Base-by-base conservation (phyloP, 495 filamentous ascomycete species). In the Penicillium riverlandense region DNA sequence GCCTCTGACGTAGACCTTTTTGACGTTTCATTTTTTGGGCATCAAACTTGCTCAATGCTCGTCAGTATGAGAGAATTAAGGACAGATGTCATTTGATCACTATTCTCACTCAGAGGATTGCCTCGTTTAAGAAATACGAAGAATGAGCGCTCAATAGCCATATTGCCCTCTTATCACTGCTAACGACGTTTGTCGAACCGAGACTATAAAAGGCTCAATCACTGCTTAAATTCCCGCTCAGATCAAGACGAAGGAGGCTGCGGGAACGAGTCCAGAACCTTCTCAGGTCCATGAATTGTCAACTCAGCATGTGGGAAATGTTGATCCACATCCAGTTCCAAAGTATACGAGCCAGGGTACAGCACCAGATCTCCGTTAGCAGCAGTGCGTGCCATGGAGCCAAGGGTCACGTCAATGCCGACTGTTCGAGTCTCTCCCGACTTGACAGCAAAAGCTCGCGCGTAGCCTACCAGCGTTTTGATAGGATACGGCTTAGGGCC, bases 401-500 rank as follows among this genome's bases (percentile, higher is more conserved):
- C 79, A n/a, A 82, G 47, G 13, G 64, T 80, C 37, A 79, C 50
- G 8, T 58, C 52, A 33, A 84, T 40, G 12, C 41, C 46, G 6
- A 62, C 67, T 0, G 43, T 62, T 11, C 37, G 44, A 7, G 52
- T 57, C 16, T 57, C 43, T 1, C 69, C 69, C 2, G 69, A 51
- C 15, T 52, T 39, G 36, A 84, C 55, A 2, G 48, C 52, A 30
- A 59, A 59, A n/a, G 78, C 43, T 14, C 80, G 63, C 13, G 55
- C 55, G 44, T 80, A 84, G 4, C 70, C 63, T 1, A 72, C 74
- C 4, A 82, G 61, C 29, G 66, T 65, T 59, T 80, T 81, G 52
- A 71, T 69, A 9, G 80, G 77, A 50, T 75, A 67, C n/a, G 79
- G 79, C 37, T 46, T 45, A 0, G 78, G 79, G 0, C 79, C 80